Percentiles rank a stretch among this genome's conserved stretches.
Evolutionary conservation across 2,329 filamentous ascomycete genomes (phyloP).

Genomic region (Paracoccidioides brasiliensis): DNA sequence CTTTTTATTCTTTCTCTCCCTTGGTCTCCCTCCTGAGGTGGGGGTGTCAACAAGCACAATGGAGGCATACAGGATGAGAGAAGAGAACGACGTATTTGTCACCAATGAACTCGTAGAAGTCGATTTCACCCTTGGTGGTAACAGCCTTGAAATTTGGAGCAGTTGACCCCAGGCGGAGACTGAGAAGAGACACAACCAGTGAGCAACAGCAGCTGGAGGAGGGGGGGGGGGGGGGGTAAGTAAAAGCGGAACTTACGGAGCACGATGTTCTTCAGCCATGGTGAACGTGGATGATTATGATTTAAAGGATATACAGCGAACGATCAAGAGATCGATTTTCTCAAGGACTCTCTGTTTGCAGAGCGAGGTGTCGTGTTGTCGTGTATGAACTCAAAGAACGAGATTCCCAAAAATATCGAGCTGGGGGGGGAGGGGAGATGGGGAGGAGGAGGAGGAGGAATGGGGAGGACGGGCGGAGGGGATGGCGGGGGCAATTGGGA

Average conservation of each 20-base stretch:
- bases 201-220: not conserved
- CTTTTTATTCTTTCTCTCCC: not conserved
- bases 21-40: not conserved
- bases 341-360: too few species aligned
- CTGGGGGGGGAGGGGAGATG: too few species aligned
- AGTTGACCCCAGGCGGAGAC: constrained; percentile 51
- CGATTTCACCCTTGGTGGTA: constrained; percentile 52
- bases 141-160: constrained; percentile 59
- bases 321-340: too few species aligned
- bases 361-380: too few species aligned
- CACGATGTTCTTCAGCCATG: constrained; percentile 32
- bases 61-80: constrained; percentile 46
- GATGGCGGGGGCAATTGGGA: too few species aligned
- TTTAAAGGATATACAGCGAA: too few species aligned
- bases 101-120: constrained; percentile 61
- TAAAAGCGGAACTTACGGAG: constrained; percentile 25
- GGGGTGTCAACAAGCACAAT: not conserved
- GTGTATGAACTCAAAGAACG: too few species aligned
- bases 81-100: constrained; percentile 59
- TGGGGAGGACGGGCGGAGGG: too few species aligned
- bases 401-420: too few species aligned
- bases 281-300: constrained; percentile 8
- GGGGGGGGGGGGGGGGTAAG: not conserved
- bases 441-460: too few species aligned
- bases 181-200: constrained; percentile 12